Evolutionary conservation across 2,329 filamentous ascomycete species (phyloP).

Genomic region (Trichoderma hamatum): DNA sequence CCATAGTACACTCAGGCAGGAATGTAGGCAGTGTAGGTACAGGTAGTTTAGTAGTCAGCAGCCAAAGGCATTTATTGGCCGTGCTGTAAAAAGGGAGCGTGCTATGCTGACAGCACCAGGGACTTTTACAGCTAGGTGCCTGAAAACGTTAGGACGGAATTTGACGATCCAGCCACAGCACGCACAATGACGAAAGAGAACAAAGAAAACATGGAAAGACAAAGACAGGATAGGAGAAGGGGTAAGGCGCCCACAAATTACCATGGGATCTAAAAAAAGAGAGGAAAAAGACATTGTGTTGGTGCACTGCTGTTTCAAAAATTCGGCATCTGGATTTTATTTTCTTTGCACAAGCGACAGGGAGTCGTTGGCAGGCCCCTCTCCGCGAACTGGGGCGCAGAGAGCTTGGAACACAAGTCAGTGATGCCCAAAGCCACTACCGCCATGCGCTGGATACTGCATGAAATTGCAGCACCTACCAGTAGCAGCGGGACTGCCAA

Average conservation of each 20-base stretch:
- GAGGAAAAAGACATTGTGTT: background rate
- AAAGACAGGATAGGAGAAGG: background rate
- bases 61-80: background rate
- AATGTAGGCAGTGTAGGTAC: too few relatives aligned
- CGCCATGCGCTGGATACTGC: background rate
- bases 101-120: background rate
- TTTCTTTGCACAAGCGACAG: background rate
- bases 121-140: background rate
- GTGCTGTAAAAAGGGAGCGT: background rate
- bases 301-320: background rate
- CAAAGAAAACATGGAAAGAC: conserved; percentile 4
- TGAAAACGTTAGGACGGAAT: conserved; percentile 5
- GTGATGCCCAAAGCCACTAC: background rate
- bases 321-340: background rate
- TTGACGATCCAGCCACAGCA: background rate
- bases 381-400: background rate
- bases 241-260: background rate
- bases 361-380: background rate
- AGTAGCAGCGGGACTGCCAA: background rate
- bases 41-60: background rate
- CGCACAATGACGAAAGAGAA: conserved; percentile 8
- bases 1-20: background rate
- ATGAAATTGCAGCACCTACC: background rate
- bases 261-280: background rate
- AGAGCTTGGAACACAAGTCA: background rate